Base-by-base conservation (phyloP, 2,329 filamentous ascomycete genomes). In the Clarireedia hainanense region DNA sequence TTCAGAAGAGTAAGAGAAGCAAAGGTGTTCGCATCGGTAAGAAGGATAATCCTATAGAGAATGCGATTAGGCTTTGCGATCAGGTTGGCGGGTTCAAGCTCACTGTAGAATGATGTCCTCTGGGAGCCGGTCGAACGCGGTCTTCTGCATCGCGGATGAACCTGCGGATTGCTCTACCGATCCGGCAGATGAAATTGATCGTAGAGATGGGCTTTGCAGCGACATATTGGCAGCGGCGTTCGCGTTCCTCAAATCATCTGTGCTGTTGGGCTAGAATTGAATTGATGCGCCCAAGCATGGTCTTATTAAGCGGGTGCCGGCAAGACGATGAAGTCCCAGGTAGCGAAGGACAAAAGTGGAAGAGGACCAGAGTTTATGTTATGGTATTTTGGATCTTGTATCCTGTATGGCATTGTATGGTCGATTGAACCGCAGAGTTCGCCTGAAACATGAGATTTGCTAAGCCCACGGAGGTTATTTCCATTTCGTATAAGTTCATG, bases 31-130 rank as follows among this genome's bases (percentile, higher is more conserved):
- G 84, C 77, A 60, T 83, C 81, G 61, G 80, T 76, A 39, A 76
- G 73, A 61, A 76, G 74, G 39, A 87, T 75, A 62, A 87, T 85
- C 64, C 84, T 87, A 20, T 20, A 63, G 48, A 53, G 58, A 60
- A 50, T 48, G 45, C 48, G 49, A 34, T 53, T 55, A 63, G 55
- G 50, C 5, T 49, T 48, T 49, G 20, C 30, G 30, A 49, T 42
- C 7, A 34, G 9, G 17, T n/a, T 39, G 10, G 17, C 5, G 53
- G 15, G 50, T 49, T 47, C 39, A 47, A 39, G 71, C 80, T 70
- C 72, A 87, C 84, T 86, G 81, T 66, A 85, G 74, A 63, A 88
- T 85, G 57, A 88, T 87, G 69, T 87, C 84, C 69, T 85, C 80
- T 5, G 84, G 84, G 10, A 88, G 73, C 47, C 73, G 75, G 37